These are phyloP conservation scores for Cocos nucifera DNA, from an alignment of 176 grass and related monocot genomes.

Conservation along the genomic window DNA sequence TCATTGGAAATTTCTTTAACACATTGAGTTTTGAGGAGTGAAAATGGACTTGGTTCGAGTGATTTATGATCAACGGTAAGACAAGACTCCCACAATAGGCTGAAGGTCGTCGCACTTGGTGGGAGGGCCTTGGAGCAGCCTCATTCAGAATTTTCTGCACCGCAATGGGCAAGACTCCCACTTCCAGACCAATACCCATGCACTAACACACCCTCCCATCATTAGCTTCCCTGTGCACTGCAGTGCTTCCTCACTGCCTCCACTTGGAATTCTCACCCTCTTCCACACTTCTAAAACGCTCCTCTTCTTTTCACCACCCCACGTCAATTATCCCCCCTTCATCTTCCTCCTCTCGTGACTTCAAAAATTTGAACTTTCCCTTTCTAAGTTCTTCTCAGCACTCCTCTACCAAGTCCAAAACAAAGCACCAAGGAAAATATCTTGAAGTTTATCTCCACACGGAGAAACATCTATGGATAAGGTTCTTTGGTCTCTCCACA, in stretches of 20 bases:
- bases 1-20: no score
- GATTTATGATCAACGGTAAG: no score
- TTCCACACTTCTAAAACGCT: no score
- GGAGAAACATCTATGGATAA: background rate
- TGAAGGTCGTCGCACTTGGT: background rate
- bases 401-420: background rate
- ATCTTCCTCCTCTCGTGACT: no score
- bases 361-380: no score
- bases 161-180: slow-evolving; percentile 2
- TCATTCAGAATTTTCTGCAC: background rate
- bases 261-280: background rate
- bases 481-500: background rate
- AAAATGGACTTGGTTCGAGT: no score
- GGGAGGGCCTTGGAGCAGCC: background rate
- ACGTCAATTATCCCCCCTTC: background rate
- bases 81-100: no score
- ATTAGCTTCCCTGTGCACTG: background rate
- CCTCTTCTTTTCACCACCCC: background rate
- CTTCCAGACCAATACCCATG: no score
- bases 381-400: background rate
- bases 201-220: no score
- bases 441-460: background rate
- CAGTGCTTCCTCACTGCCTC: background rate
- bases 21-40: no score
- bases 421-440: slow-evolving; percentile 1